Evolutionary conservation across 257 asterid genomes (phyloP), one percentile per base, ranked within the genome.

Genomic region (Cinchona pubescens): DNA sequence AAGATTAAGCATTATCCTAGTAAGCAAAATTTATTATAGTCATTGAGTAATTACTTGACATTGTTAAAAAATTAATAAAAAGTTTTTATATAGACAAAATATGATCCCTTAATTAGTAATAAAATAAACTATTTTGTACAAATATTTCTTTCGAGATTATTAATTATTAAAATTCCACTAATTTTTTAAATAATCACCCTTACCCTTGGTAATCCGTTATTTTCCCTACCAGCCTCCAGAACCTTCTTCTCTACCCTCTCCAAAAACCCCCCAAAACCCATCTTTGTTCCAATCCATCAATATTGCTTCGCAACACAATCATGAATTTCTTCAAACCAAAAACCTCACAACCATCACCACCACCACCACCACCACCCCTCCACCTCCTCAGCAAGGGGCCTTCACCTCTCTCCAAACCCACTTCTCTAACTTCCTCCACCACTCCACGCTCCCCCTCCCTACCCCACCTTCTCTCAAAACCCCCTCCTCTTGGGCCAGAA

Each of bases 391-490:
- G n/a, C 89, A 88, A 27, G 86, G 84, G 56, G 89, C 93, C 49
- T 48, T 92, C 76, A 80, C 87, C 53, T 83, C 96, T 38, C 77
- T 94, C 43, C 98, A 88, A 81, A 82, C 83, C 77, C 86, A 90
- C 72, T 56, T 88, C 87, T 81, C 90, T 70, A 86, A 73, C 76
- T 84, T 94, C 79, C 62, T 87, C 71, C 78, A 83, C 70, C 81
- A 88, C 79, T 62, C 83, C 51, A 46, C 72, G 2, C 77, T 61
- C 15, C 63, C 69, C 51, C 32, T 46, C 70, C 51, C 60, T 64
- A 80, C 59, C 14, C 67, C 55, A 61, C 67, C 82, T 55, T 84
- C 87, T 43, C 71, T 38, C n/a, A 82, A 49, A 62, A 71, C 53
- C 51, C 84, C 88, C 42, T 48, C 88, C 42, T 48, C 79, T 29